Base-by-base conservation (phyloP, 2,329 filamentous ascomycete species). In the Allantophomopsis lycopodina region DNA sequence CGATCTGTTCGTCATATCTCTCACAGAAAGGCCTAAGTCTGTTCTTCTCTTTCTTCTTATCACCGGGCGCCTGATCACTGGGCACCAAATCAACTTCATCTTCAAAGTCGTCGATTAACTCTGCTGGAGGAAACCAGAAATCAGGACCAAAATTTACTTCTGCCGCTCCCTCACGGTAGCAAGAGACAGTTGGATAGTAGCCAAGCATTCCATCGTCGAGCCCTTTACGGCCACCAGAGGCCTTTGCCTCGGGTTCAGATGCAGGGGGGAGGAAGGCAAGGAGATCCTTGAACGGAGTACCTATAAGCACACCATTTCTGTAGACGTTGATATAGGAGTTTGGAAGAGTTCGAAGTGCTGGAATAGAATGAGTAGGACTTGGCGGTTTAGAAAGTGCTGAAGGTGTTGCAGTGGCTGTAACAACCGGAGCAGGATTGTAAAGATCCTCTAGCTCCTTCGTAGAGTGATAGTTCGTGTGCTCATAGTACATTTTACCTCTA, bases 151-250 rank as follows among this genome's bases (percentile, higher is more conserved):
- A 95, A 59, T 95, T 95, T 51, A 89, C 80, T 58, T 96, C 84
- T 13, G 83, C 88, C 2, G 88, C 83, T 17, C 89, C 91, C 39
- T 88, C 89, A 35, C 83, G 79, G 62, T 95, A 96, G 16, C 91
- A 83, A 50, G 87, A 91, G 15, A 98, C 77, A 16, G 88, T 85
- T 2, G 91, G 91, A 54, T 94, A 94, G 62, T 98, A 98, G 10
- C 91, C 93, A 2, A 95, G 73, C 70, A 91, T 83, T 30, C 89
- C 91, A 54, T 98, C 91, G 54, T 98, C 91, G 45, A 94, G 76
- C 20, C 86, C 86, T 45, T 91, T 83, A 37, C 91, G 70, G 14
- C 84, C 86, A 11, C 83, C 85, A 8, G 23, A 28, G 33, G 81
- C 71, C 46, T 83, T 77, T 5, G 71, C 64, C 43, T 77, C 17